phyloP scores from a whole-genome alignment of 768 basidiomycete species.

The Lyophyllum decastes region DNA sequence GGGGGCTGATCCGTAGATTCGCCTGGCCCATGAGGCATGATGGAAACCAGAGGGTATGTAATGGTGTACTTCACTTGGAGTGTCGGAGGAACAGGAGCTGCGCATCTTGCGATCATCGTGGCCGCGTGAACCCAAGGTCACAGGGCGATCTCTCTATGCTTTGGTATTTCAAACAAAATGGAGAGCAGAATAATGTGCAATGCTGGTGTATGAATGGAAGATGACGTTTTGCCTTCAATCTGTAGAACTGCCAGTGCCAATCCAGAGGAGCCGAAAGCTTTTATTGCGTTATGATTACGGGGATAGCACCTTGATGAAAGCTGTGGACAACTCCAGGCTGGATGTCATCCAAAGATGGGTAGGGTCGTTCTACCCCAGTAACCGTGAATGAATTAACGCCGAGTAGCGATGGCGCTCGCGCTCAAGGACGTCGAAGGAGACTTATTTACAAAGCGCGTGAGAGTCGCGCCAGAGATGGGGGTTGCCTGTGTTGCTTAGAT shows the following conservation, averaged over 20 bases:
- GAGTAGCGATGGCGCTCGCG: background rate
- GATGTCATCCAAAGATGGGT: background rate
- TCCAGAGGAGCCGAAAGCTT: constrained; percentile 5
- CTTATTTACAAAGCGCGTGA: constrained; percentile 17
- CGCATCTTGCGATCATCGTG: constrained; percentile 1
- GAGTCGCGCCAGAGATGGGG: constrained; percentile 15
- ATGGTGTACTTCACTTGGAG: background rate
- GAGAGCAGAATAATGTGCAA: background rate
- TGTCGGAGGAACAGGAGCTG: background rate
- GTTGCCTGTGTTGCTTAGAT: constrained; percentile 16
- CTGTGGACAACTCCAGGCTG: background rate
- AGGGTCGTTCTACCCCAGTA: background rate
- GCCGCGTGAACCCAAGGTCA: background rate
- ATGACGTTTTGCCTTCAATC: background rate
- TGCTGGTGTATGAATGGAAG: background rate
- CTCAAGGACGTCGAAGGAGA: background rate
- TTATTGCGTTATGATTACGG: background rate
- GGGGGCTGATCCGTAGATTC: constrained; percentile 36
- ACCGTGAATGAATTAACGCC: background rate
- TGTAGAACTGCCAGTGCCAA: constrained; percentile 1
- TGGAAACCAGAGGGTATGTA: background rate
- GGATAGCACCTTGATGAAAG: background rate
- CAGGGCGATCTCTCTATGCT: background rate
- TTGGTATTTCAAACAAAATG: constrained; percentile 1
- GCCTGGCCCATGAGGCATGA: constrained; percentile 26